Evolutionary conservation across 2,329 filamentous ascomycete species (phyloP).

Genomic region (Pseudopyricularia cyperi): DNA sequence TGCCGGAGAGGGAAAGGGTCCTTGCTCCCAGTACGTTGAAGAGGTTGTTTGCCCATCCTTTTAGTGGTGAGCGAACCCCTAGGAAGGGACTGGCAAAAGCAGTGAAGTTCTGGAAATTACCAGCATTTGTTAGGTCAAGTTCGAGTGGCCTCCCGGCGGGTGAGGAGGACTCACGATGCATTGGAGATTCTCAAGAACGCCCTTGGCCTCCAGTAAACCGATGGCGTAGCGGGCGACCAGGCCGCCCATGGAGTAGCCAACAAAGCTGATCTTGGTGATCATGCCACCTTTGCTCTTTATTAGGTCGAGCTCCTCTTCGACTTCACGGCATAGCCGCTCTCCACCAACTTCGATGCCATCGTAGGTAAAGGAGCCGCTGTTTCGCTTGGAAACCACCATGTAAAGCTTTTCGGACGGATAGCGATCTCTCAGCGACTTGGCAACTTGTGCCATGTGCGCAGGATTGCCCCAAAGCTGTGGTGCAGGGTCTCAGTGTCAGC

Average conservation of each 20-base stretch:
- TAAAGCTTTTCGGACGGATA: constrained; percentile 52
- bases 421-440: constrained; percentile 47
- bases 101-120: constrained; percentile 62
- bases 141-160: not conserved
- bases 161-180: constrained; percentile 46
- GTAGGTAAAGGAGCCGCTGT: constrained; percentile 59
- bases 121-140: not conserved
- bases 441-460: constrained; percentile 55
- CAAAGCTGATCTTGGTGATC: constrained; percentile 71
- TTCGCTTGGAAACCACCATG: constrained; percentile 59
- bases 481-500: constrained; percentile 7
- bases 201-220: constrained; percentile 69
- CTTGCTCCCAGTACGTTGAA: constrained; percentile 79
- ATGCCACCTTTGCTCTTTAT: constrained; percentile 50
- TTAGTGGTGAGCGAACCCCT: constrained; percentile 58
- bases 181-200: constrained; percentile 64
- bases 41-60: constrained; percentile 50
- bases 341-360: constrained; percentile 57
- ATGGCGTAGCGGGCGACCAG: constrained; percentile 77
- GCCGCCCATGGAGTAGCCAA: constrained; percentile 84
- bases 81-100: constrained; percentile 82
- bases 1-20: constrained; percentile 69
- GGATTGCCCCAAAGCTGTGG: constrained; percentile 66
- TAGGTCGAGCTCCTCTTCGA: constrained; percentile 47
- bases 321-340: constrained; percentile 54